phyloP scores from a whole-genome alignment of 2,329 filamentous ascomycete genomes.

The Pseudocercospora crystallina region DNA sequence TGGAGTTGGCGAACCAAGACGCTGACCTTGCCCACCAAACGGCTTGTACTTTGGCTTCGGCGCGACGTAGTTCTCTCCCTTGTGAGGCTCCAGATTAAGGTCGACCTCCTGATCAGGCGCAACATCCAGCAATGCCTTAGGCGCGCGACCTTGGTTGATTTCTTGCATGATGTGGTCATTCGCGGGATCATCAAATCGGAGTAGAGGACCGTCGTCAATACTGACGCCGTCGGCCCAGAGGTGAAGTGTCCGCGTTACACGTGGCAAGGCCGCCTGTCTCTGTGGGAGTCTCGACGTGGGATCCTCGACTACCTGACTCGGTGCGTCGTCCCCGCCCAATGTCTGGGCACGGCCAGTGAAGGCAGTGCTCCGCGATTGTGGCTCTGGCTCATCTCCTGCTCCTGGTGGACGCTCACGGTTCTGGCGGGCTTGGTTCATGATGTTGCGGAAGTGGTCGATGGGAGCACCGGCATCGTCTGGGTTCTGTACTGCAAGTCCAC shows the following conservation, averaged over 20 bases:
- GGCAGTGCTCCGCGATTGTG: slow-evolving; percentile 34
- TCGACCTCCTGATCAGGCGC: slow-evolving; percentile 73
- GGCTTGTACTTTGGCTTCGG: slow-evolving; percentile 75
- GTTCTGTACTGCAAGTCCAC: slow-evolving; percentile 67
- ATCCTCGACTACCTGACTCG: slow-evolving; percentile 68
- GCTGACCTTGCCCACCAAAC: slow-evolving; percentile 69
- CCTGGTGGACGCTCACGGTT: slow-evolving; percentile 60
- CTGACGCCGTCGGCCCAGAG: slow-evolving; percentile 85
- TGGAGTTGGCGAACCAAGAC: slow-evolving; percentile 75
- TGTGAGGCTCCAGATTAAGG: slow-evolving; percentile 71
- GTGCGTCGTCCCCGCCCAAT: slow-evolving; percentile 73
- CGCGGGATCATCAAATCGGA: slow-evolving; percentile 74
- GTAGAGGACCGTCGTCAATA: slow-evolving; percentile 76
- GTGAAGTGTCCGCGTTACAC: slow-evolving; percentile 69
- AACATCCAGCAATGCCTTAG: slow-evolving; percentile 76
- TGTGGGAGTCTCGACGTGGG: slow-evolving; percentile 44
- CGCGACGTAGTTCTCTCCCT: slow-evolving; percentile 70
- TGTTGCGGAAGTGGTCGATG: slow-evolving; percentile 51
- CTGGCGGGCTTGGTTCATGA: slow-evolving; percentile 49
- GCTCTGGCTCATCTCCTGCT: slow-evolving; percentile 47
- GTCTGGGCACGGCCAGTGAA: slow-evolving; percentile 74
- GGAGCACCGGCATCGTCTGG: slow-evolving; percentile 48
- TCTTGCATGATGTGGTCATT: slow-evolving; percentile 71
- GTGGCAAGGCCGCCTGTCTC: slow-evolving; percentile 40
- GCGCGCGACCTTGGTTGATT: slow-evolving; percentile 75